phyloP scores from a whole-genome alignment of 2,329 filamentous ascomycete species.

The Gaeumannomyces tritici region DNA sequence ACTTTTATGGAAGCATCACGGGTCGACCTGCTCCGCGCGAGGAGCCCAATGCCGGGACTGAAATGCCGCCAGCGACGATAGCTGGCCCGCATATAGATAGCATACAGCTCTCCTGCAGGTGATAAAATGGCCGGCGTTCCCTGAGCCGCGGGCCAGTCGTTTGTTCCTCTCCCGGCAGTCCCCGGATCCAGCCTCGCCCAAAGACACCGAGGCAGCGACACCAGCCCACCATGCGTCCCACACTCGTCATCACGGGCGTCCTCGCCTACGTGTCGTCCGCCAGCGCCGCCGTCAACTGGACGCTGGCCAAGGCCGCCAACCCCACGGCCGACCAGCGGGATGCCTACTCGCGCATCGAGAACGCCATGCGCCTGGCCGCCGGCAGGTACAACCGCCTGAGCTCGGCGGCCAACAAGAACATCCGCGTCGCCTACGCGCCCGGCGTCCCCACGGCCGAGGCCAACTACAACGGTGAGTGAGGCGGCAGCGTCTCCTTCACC shows the following conservation, averaged over 20 bases:
- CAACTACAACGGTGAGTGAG: slow-evolving; percentile 28
- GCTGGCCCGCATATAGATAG: too few species aligned
- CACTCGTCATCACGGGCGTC: slow-evolving; percentile 15
- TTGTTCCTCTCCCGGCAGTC: not conserved
- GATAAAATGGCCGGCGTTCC: not conserved
- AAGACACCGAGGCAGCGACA: not conserved
- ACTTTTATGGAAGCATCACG: too few species aligned
- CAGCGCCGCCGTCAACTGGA: slow-evolving; percentile 28
- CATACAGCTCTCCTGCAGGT: not conserved
- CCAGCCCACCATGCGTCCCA: slow-evolving; percentile 23
- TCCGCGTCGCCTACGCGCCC: slow-evolving; percentile 30
- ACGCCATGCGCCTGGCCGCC: slow-evolving; percentile 28
- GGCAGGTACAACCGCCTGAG: slow-evolving; percentile 27
- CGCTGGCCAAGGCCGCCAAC: slow-evolving; percentile 24
- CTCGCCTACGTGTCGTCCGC: slow-evolving; percentile 18
- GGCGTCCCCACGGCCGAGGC: slow-evolving; percentile 34
- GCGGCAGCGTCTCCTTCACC: too few species aligned
- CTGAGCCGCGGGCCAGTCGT: not conserved
- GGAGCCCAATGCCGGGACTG: not conserved
- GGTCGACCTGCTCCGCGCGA: not conserved
- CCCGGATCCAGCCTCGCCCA: not conserved
- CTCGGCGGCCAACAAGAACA: slow-evolving; percentile 22
- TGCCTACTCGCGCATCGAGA: slow-evolving; percentile 32
- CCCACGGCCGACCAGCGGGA: slow-evolving; percentile 31
- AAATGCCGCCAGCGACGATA: not conserved